Evolutionary conservation across 2,329 filamentous ascomycete genomes (phyloP).

Genomic region (Phialophora tarda): DNA sequence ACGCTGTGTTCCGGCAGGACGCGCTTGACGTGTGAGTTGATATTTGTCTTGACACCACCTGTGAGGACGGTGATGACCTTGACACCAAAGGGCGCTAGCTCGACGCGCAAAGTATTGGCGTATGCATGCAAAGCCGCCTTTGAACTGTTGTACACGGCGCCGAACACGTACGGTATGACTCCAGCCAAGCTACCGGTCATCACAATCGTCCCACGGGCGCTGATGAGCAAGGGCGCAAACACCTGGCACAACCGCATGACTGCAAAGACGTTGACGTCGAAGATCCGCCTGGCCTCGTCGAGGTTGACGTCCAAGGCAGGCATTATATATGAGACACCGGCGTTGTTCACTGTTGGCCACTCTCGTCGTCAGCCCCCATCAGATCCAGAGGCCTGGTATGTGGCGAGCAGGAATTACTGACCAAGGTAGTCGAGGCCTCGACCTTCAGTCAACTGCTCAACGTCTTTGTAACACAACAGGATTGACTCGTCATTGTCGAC

Average conservation of each 20-base stretch:
- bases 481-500: constrained; percentile 38
- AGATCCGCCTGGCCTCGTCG: constrained; percentile 42
- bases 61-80: constrained; percentile 62
- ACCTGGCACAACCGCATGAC: constrained; percentile 45
- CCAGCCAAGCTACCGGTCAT: constrained; percentile 33
- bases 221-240: constrained; percentile 42
- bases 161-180: constrained; percentile 38
- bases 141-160: constrained; percentile 60
- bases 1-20: constrained; percentile 31
- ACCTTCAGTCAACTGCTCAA: constrained; percentile 29
- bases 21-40: constrained; percentile 42
- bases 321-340: constrained; percentile 37
- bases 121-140: constrained; percentile 66
- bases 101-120: constrained; percentile 62
- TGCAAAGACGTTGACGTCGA: constrained; percentile 47
- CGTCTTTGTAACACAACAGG: constrained; percentile 13
- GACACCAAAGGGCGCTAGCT: constrained; percentile 48
- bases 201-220: constrained; percentile 35
- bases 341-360: constrained; percentile 34
- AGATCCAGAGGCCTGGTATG: no score
- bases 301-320: constrained; percentile 44
- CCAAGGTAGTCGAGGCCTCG: constrained; percentile 37
- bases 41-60: constrained; percentile 65
- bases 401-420: background rate
- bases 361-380: constrained; percentile 1